Evolutionary conservation across 2,329 filamentous ascomycete species (phyloP).

Genomic region (Cephalotrichum gorgonifer): DNA sequence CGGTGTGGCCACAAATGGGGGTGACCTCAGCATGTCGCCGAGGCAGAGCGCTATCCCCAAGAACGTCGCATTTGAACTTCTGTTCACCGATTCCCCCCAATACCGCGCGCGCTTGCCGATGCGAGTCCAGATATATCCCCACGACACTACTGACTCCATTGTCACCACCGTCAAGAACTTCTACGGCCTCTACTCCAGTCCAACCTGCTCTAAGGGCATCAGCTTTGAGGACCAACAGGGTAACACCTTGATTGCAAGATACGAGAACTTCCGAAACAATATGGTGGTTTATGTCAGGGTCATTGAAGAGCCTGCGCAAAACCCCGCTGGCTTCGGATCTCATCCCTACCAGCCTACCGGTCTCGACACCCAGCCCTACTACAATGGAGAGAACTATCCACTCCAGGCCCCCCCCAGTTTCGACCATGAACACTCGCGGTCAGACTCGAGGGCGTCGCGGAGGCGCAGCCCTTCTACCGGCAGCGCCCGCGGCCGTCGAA

Average conservation of each 20-base stretch:
- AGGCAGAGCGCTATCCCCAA: constrained; percentile 43
- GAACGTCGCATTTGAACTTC: constrained; percentile 69
- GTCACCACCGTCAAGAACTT: constrained; percentile 98
- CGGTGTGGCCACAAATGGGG: constrained; percentile 8
- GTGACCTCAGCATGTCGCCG: background rate
- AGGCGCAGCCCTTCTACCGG: constrained; percentile 69
- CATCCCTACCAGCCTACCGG: constrained; percentile 19
- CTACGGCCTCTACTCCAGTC: constrained; percentile 82
- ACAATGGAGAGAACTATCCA: constrained; percentile 42
- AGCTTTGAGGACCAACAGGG: constrained; percentile 89
- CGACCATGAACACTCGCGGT: constrained; percentile 53
- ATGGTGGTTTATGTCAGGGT: constrained; percentile 92
- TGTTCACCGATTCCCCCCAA: constrained; percentile 57
- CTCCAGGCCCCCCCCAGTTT: constrained; percentile 38
- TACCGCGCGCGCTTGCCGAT: constrained; percentile 69
- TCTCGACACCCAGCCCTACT: constrained; percentile 20
- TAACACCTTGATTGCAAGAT: constrained; percentile 86
- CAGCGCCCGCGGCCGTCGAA: constrained; percentile 60
- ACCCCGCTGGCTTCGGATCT: constrained; percentile 39
- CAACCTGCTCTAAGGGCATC: constrained; percentile 62
- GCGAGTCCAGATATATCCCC: constrained; percentile 82
- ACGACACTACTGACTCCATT: constrained; percentile 96
- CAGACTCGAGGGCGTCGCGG: constrained; percentile 59
- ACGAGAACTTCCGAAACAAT: constrained; percentile 88
- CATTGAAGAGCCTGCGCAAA: constrained; percentile 52